Conservation (phyloP, 371 early-diverging fungal genomes). For the Encephalitozoon hellem region DNA sequence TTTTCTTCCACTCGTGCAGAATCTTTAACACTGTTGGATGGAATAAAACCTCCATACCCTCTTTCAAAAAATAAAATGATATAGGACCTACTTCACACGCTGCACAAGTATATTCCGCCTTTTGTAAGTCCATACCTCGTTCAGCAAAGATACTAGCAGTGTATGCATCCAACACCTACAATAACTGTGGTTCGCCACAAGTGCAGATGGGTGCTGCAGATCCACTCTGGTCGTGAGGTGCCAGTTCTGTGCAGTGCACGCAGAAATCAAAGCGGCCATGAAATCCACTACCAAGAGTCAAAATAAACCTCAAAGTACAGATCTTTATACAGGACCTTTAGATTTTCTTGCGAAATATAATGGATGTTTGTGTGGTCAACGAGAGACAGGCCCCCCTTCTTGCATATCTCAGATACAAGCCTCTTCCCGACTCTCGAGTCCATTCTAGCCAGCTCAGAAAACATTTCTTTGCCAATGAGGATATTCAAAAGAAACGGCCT, state of each 20-base stretch:
- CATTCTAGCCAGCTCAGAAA: constrained; percentile 1
- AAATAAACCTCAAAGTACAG: constrained; percentile 17
- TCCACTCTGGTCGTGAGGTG: no score
- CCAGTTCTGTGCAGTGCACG: no score
- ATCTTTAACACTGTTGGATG: background rate
- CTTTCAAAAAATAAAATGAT: no score
- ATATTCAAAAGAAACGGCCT: constrained; percentile 33
- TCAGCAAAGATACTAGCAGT: no score
- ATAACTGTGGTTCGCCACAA: no score
- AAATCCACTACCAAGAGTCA: background rate
- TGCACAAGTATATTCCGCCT: no score
- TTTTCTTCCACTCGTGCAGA: background rate
- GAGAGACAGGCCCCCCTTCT: constrained; percentile 18
- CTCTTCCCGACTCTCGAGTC: background rate
- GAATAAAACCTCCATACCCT: background rate
- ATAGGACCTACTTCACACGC: no score
- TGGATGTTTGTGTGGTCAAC: constrained; percentile 21
- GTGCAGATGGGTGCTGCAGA: no score
- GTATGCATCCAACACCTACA: no score
- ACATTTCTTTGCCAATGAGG: constrained; percentile 13
- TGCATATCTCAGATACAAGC: constrained; percentile 1
- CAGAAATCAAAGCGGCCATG: background rate
- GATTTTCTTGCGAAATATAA: constrained; percentile 11
- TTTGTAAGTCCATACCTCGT: no score
- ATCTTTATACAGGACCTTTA: constrained; percentile 10